Percentiles rank a stretch among this genome's conserved stretches.
These are phyloP conservation scores for Artemisia argyi DNA, from an alignment of 129 eudicot species.

Conservation along the genomic window DNA sequence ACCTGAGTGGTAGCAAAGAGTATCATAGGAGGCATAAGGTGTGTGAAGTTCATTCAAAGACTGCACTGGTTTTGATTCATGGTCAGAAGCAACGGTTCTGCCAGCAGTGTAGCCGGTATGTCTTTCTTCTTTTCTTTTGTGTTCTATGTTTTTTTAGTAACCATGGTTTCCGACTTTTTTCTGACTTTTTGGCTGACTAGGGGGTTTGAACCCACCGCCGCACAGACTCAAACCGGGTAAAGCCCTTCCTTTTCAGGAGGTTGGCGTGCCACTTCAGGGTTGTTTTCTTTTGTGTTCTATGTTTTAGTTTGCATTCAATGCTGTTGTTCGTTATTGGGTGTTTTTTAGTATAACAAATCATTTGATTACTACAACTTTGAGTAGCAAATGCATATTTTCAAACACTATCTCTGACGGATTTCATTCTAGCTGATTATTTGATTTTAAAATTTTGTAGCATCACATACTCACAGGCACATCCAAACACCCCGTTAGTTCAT, in stretches of 20 bases:
- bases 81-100: conserved; percentile 69
- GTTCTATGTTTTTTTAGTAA: not conserved
- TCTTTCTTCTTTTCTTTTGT: conserved; percentile 9
- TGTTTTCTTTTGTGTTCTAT: too few species aligned
- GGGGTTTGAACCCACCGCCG: too few species aligned
- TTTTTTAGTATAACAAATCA: too few species aligned
- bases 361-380: not conserved
- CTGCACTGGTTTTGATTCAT: conserved; percentile 58
- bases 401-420: not conserved
- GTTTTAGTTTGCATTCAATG: too few species aligned
- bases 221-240: too few species aligned
- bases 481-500: not conserved
- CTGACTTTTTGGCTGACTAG: too few species aligned
- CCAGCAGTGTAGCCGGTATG: conserved; percentile 76
- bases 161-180: not conserved
- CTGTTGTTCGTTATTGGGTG: too few species aligned
- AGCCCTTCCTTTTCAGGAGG: too few species aligned
- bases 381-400: not conserved
- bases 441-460: not conserved
- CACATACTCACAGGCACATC: not conserved
- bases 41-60: conserved; percentile 65
- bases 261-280: too few species aligned
- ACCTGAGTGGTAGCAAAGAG: conserved; percentile 61
- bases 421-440: not conserved
- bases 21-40: conserved; percentile 74